Percentiles rank a stretch among this genome's conserved stretches.
phyloP scores from a whole-genome alignment of 805 yeast species.

The Schizosaccharomyces cryophilus region DNA sequence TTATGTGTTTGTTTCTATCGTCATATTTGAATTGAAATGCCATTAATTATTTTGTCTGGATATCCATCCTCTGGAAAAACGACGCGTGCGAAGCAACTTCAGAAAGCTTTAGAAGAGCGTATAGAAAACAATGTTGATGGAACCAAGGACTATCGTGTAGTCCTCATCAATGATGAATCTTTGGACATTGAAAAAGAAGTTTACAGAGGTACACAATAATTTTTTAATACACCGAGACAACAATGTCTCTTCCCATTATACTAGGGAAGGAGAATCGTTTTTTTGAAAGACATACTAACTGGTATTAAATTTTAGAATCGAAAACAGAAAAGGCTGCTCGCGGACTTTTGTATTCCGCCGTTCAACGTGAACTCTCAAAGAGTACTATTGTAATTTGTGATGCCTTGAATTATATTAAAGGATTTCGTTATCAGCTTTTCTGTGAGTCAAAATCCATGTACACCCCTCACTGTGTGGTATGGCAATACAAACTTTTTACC shows the following conservation, averaged over 20 bases:
- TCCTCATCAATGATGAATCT: constrained; percentile 49
- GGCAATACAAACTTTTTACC: background rate
- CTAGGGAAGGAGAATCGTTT: no score
- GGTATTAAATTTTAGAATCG: constrained; percentile 23
- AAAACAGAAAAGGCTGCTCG: constrained; percentile 57
- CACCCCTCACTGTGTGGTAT: constrained; percentile 51
- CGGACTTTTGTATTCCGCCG: constrained; percentile 69
- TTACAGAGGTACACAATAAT: constrained; percentile 19
- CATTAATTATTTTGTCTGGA: constrained; percentile 62
- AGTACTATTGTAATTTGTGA: constrained; percentile 61
- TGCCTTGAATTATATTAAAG: constrained; percentile 72
- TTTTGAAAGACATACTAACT: background rate
- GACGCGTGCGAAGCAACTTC: constrained; percentile 37
- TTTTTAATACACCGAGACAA: background rate
- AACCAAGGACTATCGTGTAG: background rate
- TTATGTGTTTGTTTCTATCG: no score
- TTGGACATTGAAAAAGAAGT: constrained; percentile 45
- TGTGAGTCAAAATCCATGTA: constrained; percentile 74
- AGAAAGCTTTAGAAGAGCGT: constrained; percentile 21
- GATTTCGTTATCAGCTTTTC: constrained; percentile 77
- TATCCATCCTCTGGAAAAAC: constrained; percentile 71
- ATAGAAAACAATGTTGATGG: constrained; percentile 11
- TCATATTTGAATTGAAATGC: constrained; percentile 27
- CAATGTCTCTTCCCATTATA: no score
- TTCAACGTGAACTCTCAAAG: constrained; percentile 51